phyloP scores from a whole-genome alignment of 164 flowering plant species.

The Aristolochia fimbriata region DNA sequence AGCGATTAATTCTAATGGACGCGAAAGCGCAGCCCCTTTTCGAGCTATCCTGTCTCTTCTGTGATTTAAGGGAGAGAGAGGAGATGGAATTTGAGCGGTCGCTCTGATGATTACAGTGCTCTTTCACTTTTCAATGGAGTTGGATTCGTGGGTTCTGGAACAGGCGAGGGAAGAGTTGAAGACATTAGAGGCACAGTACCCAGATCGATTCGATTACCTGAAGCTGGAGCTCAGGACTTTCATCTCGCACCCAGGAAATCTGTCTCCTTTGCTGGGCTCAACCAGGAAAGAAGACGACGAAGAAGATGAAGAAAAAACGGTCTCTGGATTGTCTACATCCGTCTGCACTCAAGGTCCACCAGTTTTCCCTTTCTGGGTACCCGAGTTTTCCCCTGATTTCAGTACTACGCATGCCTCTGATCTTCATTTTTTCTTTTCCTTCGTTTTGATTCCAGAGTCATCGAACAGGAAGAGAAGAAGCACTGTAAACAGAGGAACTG shows the following conservation, averaged over 20 bases:
- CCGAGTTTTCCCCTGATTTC: neutral
- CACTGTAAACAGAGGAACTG: neutral
- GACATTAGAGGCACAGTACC: constrained; percentile 9
- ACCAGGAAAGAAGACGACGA: neutral
- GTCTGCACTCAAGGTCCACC: constrained; percentile 8
- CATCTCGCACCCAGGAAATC: constrained; percentile 1
- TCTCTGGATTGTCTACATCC: constrained; percentile 2
- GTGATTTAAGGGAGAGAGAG: neutral
- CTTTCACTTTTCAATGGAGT: neutral
- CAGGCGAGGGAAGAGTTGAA: constrained; percentile 9
- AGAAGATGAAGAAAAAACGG: neutral
- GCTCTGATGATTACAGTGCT: neutral
- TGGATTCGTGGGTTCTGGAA: constrained; percentile 6
- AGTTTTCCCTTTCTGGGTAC: too few species aligned
- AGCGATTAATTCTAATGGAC: too few species aligned
- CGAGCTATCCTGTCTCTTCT: neutral
- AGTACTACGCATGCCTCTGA: neutral
- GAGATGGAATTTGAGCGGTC: neutral
- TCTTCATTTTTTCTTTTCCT: neutral
- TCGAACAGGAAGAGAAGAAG: constrained; percentile 7
- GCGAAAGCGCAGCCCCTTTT: neutral
- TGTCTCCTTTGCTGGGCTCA: neutral
- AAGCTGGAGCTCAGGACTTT: constrained; percentile 8
- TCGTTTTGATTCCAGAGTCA: constrained; percentile 2
- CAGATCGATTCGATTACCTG: constrained; percentile 11